Conservation (phyloP, 2,329 filamentous ascomycete species). For the Calcarisporium arbuscula region DNA sequence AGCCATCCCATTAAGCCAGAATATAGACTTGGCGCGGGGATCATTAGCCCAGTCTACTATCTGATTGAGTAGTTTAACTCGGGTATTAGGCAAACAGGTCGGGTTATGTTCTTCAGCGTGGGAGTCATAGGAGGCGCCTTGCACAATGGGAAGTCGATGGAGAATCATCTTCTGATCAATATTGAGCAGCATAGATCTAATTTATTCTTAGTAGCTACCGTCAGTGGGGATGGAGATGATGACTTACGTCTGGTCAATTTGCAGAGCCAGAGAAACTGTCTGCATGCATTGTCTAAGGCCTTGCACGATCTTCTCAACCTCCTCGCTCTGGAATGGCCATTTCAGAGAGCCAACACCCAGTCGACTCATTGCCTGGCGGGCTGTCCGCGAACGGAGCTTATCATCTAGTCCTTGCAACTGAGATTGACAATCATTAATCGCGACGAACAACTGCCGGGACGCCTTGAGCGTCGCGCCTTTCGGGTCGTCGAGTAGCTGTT, state of each 20-base stretch:
- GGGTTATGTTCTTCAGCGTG: slow-evolving; percentile 22
- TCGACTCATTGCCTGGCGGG: slow-evolving; percentile 18
- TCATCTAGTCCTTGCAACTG: slow-evolving; percentile 17
- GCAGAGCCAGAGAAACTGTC: slow-evolving; percentile 21
- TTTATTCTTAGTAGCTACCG: not conserved
- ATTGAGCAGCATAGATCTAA: slow-evolving; percentile 10
- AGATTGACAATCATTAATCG: slow-evolving; percentile 11
- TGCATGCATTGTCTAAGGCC: slow-evolving; percentile 20
- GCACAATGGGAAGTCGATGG: slow-evolving; percentile 9
- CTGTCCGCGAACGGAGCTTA: slow-evolving; percentile 15
- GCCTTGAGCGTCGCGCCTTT: slow-evolving; percentile 18
- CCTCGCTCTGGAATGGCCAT: slow-evolving; percentile 30
- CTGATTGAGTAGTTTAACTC: slow-evolving; percentile 20
- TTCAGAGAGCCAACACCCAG: slow-evolving; percentile 27
- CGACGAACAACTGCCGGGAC: slow-evolving; percentile 15
- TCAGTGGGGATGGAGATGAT: not conserved
- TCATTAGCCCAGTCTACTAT: slow-evolving; percentile 23
- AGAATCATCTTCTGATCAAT: slow-evolving; percentile 16
- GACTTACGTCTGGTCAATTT: slow-evolving; percentile 27
- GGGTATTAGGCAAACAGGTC: slow-evolving; percentile 22
- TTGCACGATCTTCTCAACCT: slow-evolving; percentile 22
- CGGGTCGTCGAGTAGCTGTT: slow-evolving; percentile 19
- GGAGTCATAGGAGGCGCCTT: slow-evolving; percentile 24
- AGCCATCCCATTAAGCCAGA: slow-evolving; percentile 32
- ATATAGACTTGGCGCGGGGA: slow-evolving; percentile 17